Base-by-base conservation (phyloP, 139 green algal genomes). In the Chlamydomonas schloesseri region DNA sequence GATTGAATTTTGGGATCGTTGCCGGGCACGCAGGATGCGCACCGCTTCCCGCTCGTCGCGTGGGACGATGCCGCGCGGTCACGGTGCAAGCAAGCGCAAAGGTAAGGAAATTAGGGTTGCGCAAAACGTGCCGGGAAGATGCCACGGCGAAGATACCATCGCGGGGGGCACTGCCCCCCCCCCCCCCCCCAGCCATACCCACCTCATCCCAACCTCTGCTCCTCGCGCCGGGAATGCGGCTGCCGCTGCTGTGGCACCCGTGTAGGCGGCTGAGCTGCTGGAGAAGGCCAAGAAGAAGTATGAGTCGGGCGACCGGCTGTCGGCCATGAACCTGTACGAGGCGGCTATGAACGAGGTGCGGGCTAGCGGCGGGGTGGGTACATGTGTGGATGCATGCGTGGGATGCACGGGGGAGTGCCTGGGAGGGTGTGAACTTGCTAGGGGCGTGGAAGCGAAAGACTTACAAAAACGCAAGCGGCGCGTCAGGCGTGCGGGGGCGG, bases 301-400 rank as follows among this genome's bases (percentile, higher is more conserved):
- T 47, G 68, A 84, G 23, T 67, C 70, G 1, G 93, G 94, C 0
- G 93, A 97, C 79, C 71, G 91, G 2, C 93, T 97, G 91, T 87
- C 87, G 24, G 94, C 94, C 17, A 77, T 96, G 65, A 93, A 92
- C 42, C 84, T 96, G 29, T 97, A 91, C 55, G 95, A 97, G 76
- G 60, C 94, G 53, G 89, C 89, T 0, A 36, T 96, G 31, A 26
- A 84, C 0, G 73, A 94, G 88, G 91, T 93, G 31, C 0, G 71
- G n/a, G n/a, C n/a, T n/a, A 75, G 57, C 65, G n/a, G 65, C 4
- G 65, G n/a, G 13, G 31, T 4, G n/a, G 62, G 62, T 29, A n/a
- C n/a, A n/a, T n/a, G n/a, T n/a, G n/a, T n/a, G n/a, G n/a, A n/a
- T n/a, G n/a, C n/a, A n/a, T n/a, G 14, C 26, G n/a, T 0, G 24